Conservation (phyloP, 1,139 yeast species). For the Candida mesenterica region DNA sequence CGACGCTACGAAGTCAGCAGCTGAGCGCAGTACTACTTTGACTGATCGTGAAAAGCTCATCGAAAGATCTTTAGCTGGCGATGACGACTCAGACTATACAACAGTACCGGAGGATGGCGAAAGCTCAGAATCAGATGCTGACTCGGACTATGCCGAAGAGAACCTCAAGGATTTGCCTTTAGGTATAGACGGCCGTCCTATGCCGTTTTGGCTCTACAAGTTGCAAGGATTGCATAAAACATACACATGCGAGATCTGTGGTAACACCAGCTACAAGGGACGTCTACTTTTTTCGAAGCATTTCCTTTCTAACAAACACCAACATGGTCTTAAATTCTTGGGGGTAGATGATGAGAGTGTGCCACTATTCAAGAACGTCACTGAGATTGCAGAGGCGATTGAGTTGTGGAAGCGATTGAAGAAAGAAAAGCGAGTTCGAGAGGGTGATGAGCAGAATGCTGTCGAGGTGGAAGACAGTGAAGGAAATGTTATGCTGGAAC, state of each 20-base stretch:
- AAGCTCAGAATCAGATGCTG: constrained; percentile 29
- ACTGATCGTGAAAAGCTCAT: constrained; percentile 71
- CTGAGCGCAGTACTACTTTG: constrained; percentile 65
- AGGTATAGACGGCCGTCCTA: constrained; percentile 89
- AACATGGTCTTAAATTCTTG: constrained; percentile 68
- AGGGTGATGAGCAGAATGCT: constrained; percentile 51
- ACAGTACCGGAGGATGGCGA: constrained; percentile 20
- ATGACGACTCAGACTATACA: constrained; percentile 39
- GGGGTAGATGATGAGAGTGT: constrained; percentile 55
- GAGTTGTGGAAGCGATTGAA: constrained; percentile 52
- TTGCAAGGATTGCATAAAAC: constrained; percentile 78
- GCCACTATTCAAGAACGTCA: constrained; percentile 60
- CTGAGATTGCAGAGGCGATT: constrained; percentile 66
- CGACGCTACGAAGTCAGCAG: constrained; percentile 54
- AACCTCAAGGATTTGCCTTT: constrained; percentile 58
- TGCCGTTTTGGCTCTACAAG: constrained; percentile 91
- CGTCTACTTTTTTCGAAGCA: constrained; percentile 70
- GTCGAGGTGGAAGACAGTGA: constrained; percentile 88
- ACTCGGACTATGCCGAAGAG: constrained; percentile 27
- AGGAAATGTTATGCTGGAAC: constrained; percentile 87
- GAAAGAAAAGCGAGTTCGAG: constrained; percentile 35
- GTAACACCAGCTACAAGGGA: constrained; percentile 73
- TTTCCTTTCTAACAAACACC: constrained; percentile 67
- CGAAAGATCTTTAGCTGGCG: constrained; percentile 36
- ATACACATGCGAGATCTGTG: constrained; percentile 85